Evolutionary conservation across 2,329 filamentous ascomycete genomes (phyloP).

Genomic region (Juglanconis juglandina): DNA sequence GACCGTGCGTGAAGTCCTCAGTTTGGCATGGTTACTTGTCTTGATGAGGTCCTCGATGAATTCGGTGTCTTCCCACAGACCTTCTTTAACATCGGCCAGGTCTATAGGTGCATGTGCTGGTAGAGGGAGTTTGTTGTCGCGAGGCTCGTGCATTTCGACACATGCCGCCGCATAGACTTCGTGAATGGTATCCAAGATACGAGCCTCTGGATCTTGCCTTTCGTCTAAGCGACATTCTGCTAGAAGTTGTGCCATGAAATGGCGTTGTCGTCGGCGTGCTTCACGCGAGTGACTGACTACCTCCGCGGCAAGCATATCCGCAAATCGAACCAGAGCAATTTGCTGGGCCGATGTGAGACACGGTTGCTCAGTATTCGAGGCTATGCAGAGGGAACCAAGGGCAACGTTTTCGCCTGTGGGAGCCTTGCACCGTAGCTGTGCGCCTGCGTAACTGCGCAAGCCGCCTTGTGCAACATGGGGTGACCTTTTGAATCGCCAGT

Average conservation of each 20-base stretch:
- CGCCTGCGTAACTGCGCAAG: constrained; percentile 39
- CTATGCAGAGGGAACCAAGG: constrained; percentile 42
- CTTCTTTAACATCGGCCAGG: constrained; percentile 30
- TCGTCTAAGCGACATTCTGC: constrained; percentile 14
- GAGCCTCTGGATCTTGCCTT: background rate
- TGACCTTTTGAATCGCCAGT: constrained; percentile 41
- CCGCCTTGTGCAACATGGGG: constrained; percentile 39
- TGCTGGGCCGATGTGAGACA: constrained; percentile 29
- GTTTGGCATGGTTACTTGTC: constrained; percentile 29
- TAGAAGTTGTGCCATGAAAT: constrained; percentile 34
- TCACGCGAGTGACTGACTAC: constrained; percentile 34
- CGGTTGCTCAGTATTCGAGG: constrained; percentile 32
- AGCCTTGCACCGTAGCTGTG: constrained; percentile 35
- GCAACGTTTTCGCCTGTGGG: constrained; percentile 37
- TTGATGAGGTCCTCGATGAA: constrained; percentile 37
- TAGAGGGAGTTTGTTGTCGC: background rate
- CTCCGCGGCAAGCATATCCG: constrained; percentile 36
- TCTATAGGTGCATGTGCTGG: constrained; percentile 22
- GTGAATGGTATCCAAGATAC: constrained; percentile 13
- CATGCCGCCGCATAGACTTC: background rate
- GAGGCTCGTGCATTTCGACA: background rate
- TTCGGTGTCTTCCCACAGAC: constrained; percentile 42
- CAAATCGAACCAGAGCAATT: constrained; percentile 25
- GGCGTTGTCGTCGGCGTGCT: constrained; percentile 37
- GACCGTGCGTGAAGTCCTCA: constrained; percentile 21